A percentile compares a stretch with the other conserved stretches of the same genome.
Evolutionary conservation across 2,329 filamentous ascomycete genomes (phyloP).

Genomic region (Sclerotinia glacialis): DNA sequence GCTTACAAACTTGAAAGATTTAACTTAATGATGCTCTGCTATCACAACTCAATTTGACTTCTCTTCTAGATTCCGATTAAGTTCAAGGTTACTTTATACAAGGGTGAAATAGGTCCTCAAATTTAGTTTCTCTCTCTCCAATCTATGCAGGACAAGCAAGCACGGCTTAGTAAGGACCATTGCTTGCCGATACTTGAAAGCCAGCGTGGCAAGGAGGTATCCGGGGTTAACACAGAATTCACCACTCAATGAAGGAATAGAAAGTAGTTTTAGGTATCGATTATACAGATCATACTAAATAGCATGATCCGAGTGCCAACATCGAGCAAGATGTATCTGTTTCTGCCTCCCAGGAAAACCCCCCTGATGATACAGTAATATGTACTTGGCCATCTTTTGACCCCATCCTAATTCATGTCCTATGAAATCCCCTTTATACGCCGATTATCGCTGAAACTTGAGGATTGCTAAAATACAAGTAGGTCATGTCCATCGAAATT

Average conservation of each 20-base stretch:
- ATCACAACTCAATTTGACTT: too few relatives aligned
- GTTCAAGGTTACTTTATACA: too few relatives aligned
- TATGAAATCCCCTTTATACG: slow-evolving; percentile 6
- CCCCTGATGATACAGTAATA: slow-evolving; percentile 15
- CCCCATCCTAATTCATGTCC: slow-evolving; percentile 3
- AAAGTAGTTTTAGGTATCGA: neutral
- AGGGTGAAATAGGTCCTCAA: too few relatives aligned
- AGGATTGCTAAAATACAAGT: slow-evolving; percentile 19
- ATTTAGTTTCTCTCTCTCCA: too few relatives aligned
- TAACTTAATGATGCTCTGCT: too few relatives aligned
- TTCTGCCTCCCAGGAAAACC: neutral
- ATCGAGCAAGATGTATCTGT: neutral
- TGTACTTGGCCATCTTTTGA: slow-evolving; percentile 1
- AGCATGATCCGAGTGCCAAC: neutral
- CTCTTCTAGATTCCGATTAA: too few relatives aligned
- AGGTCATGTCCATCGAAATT: neutral
- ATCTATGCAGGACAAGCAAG: too few relatives aligned
- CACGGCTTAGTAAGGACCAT: too few relatives aligned
- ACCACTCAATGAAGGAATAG: neutral
- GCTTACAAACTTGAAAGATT: too few relatives aligned
- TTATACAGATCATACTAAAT: neutral
- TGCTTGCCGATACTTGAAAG: too few relatives aligned
- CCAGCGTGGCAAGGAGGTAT: neutral
- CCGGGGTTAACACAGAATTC: neutral
- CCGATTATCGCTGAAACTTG: slow-evolving; percentile 18